A percentile compares a stretch with the other conserved stretches of the same genome.
phyloP scores from a whole-genome alignment of 768 basidiomycete species.

The Amanita rimosa region DNA sequence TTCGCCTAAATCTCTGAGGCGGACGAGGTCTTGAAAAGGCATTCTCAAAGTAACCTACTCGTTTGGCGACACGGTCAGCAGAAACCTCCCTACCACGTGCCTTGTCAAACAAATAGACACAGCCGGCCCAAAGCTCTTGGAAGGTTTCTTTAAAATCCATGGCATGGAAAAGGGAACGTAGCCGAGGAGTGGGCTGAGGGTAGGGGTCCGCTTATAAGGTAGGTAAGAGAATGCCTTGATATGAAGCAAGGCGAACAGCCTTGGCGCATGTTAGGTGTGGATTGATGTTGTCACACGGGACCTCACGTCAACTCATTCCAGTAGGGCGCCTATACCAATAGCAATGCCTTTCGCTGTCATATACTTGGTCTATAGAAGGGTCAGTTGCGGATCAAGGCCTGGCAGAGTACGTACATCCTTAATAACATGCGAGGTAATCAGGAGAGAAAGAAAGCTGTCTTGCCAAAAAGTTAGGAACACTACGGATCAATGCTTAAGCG shows the following conservation, averaged over 20 bases:
- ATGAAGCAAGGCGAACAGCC: conserved; percentile 60
- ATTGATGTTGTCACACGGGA: conserved; percentile 5
- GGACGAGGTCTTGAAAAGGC: conserved; percentile 31
- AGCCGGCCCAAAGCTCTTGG: conserved; percentile 46
- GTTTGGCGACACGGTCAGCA: conserved; percentile 29
- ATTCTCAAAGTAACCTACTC: conserved; percentile 28
- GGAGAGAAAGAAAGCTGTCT: conserved; percentile 42
- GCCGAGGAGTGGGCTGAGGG: conserved; percentile 35
- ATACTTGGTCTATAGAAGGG: conserved; percentile 34
- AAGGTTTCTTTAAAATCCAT: conserved; percentile 64
- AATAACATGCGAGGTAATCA: conserved; percentile 47
- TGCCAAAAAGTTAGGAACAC: conserved; percentile 79
- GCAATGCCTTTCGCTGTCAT: conserved; percentile 70
- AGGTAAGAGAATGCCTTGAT: conserved; percentile 64
- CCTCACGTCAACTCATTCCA: conserved; percentile 69
- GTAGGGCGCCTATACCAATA: conserved; percentile 55
- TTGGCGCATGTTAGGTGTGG: conserved; percentile 14
- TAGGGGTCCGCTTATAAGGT: conserved; percentile 33
- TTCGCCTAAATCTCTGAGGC: not conserved
- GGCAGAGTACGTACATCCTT: conserved; percentile 38
- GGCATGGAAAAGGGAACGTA: conserved; percentile 48
- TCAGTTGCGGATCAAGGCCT: not conserved
- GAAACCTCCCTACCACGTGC: conserved; percentile 45
- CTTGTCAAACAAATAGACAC: conserved; percentile 44
- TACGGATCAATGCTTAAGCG: conserved; percentile 10